A percentile compares a stretch with the other conserved stretches of the same genome.
Evolutionary conservation across 1,284 basidiomycete genomes (phyloP).

Genomic region (Malassezia restricta): DNA sequence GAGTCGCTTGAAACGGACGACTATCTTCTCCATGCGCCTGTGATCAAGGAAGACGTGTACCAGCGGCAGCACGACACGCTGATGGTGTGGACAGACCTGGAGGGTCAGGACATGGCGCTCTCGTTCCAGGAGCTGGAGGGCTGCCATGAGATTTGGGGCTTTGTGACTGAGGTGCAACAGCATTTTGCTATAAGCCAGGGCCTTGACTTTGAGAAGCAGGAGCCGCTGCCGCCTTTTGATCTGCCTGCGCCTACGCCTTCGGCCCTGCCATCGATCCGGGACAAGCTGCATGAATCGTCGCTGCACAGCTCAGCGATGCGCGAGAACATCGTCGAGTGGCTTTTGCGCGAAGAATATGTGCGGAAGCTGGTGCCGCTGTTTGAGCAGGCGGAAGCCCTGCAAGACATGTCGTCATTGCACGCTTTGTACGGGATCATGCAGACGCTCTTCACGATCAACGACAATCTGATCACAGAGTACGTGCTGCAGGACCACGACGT

Average conservation of each 20-base stretch:
- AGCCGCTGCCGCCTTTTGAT: not conserved
- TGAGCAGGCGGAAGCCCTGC: conserved; percentile 77
- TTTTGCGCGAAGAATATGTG: conserved; percentile 62
- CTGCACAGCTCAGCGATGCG: conserved; percentile 51
- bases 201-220: not conserved
- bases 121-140: conserved; percentile 95
- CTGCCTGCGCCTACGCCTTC: conserved; percentile 45
- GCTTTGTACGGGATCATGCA: conserved; percentile 84
- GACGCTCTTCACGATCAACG: conserved; percentile 89
- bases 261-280: conserved; percentile 44
- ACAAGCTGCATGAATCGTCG: conserved; percentile 29
- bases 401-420: conserved; percentile 76
- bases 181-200: conserved; percentile 51
- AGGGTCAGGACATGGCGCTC: conserved; percentile 84
- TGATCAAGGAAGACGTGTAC: conserved; percentile 44
- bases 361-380: conserved; percentile 72
- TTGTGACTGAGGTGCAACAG: conserved; percentile 84
- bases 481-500: conserved; percentile 87
- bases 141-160: conserved; percentile 92
- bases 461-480: conserved; percentile 86
- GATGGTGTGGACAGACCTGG: conserved; percentile 96
- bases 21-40: conserved; percentile 32
- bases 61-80: conserved; percentile 61
- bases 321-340: conserved; percentile 63
- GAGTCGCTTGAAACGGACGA: conserved; percentile 39